phyloP scores from a whole-genome alignment of 306 rosid genomes.

The Quercus mongolica region DNA sequence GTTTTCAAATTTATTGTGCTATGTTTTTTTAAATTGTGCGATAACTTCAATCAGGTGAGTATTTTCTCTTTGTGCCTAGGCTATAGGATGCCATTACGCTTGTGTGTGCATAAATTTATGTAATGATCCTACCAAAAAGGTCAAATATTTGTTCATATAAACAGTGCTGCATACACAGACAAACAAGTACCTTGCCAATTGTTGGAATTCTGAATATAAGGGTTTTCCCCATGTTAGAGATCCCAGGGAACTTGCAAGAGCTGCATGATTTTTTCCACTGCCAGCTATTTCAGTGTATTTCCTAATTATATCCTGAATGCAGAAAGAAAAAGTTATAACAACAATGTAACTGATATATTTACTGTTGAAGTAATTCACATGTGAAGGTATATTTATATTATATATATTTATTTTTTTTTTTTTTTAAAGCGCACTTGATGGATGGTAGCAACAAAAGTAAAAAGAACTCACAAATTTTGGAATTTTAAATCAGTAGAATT shows the following conservation, averaged over 20 bases:
- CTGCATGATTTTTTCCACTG: conserved; percentile 67
- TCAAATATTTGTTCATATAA: conserved; percentile 2
- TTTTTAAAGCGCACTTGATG: too few relatives aligned
- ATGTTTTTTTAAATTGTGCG: too few relatives aligned
- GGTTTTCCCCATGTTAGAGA: conserved; percentile 80
- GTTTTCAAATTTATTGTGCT: too few relatives aligned
- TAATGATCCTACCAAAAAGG: neutral
- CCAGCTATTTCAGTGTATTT: conserved; percentile 63
- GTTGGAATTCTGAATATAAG: conserved; percentile 68
- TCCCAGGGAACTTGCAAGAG: conserved; percentile 82
- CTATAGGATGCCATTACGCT: too few relatives aligned
- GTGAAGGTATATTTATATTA: neutral
- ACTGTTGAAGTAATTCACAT: neutral
- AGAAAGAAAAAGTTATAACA: neutral
- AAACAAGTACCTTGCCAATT: conserved; percentile 62
- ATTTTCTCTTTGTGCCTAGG: too few relatives aligned
- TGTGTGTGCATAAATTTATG: neutral
- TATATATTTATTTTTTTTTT: too few relatives aligned
- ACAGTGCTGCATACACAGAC: neutral
- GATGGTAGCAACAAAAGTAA: neutral
- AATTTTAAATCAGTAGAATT: neutral
- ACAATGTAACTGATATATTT: neutral
- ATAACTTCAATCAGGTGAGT: too few relatives aligned
- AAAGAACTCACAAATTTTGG: neutral
- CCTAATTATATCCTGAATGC: conserved; percentile 61